Base-by-base conservation (phyloP, 768 basidiomycete genomes). In the Tulasnella sp. region DNA sequence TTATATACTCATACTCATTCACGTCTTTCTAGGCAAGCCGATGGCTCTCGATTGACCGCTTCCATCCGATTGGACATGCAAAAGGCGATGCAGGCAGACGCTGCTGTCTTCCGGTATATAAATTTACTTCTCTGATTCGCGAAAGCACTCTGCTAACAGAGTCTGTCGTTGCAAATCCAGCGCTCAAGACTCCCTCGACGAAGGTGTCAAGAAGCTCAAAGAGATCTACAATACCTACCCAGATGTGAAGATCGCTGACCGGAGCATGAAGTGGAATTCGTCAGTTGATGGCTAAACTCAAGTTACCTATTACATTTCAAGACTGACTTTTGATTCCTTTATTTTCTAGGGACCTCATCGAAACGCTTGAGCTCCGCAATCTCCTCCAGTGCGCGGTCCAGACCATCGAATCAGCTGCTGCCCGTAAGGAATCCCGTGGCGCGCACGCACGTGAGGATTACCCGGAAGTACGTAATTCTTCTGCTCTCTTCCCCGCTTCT, bases 231-330 rank as follows among this genome's bases (percentile, higher is more conserved):
- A 85, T 68, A 89, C 80, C 68, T 98, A 83, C 72, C 78, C 85
- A 65, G 80, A 94, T 45, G 87, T 99, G 64, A 89, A 93, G 55
- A 89, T 96, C 77, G 92, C 96, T 76, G 96, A 98, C 72, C 80
- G 96, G 68, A 91, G 89, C 73, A 89, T 98, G 93, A 96, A 98
- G 72, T 99, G 94, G 96, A 97, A 98, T 76, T 90, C 91, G 92
- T 94, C 67, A 63, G 90, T 73, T 69, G 9, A 12, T 46, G n/a
- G 31, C 52, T 41, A n/a, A n/a, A n/a, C n/a, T n/a, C n/a, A n/a
- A n/a, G 62, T 15, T 12, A 12, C 34, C 15, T 44, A 10, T 49
- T 34, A 29, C 25, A 17, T 22, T 34, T 59, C 59, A 51, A 29
- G 21, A 27, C 54, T 38, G 34, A 60, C 15, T 25, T n/a, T n/a